Base-by-base conservation (phyloP, 805 yeast species). In the Hanseniaspora lindneri region DNA sequence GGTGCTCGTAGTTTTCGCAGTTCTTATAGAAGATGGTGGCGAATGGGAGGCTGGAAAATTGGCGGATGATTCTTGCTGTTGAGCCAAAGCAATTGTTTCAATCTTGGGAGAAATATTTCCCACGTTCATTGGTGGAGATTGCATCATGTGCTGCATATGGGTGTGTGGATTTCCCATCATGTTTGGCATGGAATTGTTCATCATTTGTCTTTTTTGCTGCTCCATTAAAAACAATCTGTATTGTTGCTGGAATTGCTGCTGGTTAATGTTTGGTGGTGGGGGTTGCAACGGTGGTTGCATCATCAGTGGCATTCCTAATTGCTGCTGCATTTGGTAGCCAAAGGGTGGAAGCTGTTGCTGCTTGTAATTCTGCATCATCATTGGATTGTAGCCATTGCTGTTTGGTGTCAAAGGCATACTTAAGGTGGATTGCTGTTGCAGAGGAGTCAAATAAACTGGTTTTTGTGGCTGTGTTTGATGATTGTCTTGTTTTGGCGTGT, bases 261-360 rank as follows among this genome's bases (percentile, higher is more conserved):
- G 23, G 16, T 23, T 32, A 32, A 14, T 24, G 23, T 16, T 41
- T 43, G 47, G 39, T 5, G 34, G 37, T 4, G 44, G 44, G 3
- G 23, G 35, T 16, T 29, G 43, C 13, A 16, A 9, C 21, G 19
- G 44, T 27, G 25, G 23, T 24, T 32, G 28, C 21, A 33, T 25
- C 11, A 35, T 25, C 17, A 28, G 28, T 17, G 40, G 34, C 48
- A 44, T 19, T 14, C 41, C 48, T 2, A 36, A 23, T 16, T 44
- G 41, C 13, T 44, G 41, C 17, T 36, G 41, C 23, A 36, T 4
- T 17, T 30, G 30, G 17, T 35, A 17, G 27, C 17, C 20, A 21
- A 30, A 19, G 20, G 48, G 24, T 25, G 24, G 37, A 5, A 21
- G 4, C 29, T 27, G 29, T 29, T 30, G 19, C 27, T 11, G 28